Evolutionary conservation across 495 filamentous ascomycete species (phyloP).

Genomic region (Paragyromitra xinjiangensis): DNA sequence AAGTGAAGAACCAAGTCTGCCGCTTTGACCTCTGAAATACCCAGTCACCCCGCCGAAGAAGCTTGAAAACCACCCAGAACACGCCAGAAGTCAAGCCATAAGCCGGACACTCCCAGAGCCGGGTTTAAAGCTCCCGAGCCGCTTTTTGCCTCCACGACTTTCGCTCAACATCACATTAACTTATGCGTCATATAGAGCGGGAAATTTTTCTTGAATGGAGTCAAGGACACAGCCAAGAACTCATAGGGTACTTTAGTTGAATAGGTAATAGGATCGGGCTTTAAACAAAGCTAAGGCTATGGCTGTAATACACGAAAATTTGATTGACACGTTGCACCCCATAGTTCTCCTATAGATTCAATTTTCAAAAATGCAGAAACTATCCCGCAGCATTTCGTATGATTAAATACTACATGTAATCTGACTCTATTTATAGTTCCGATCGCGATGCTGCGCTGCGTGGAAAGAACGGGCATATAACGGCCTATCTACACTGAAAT

Average conservation of each 20-base stretch:
- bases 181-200: slow-evolving; percentile 11
- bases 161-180: not conserved
- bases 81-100: slow-evolving; percentile 1
- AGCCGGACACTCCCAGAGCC: not conserved
- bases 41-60: not conserved
- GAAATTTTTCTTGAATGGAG: not conserved
- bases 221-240: not conserved
- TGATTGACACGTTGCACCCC: too few species aligned
- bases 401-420: not conserved
- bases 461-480: not conserved
- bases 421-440: not conserved
- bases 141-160: slow-evolving; percentile 10
- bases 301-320: not conserved
- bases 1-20: not conserved
- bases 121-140: slow-evolving; percentile 24
- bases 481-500: not conserved
- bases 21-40: slow-evolving; percentile 4
- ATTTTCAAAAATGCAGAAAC: not conserved
- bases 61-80: not conserved
- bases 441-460: not conserved
- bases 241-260: not conserved
- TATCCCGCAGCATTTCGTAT: not conserved
- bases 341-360: not conserved
- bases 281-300: not conserved
- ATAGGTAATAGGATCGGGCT: not conserved